phyloP scores from a whole-genome alignment of 345 rosid genomes.

The sweet orange (Citrus sinensis) region DNA sequence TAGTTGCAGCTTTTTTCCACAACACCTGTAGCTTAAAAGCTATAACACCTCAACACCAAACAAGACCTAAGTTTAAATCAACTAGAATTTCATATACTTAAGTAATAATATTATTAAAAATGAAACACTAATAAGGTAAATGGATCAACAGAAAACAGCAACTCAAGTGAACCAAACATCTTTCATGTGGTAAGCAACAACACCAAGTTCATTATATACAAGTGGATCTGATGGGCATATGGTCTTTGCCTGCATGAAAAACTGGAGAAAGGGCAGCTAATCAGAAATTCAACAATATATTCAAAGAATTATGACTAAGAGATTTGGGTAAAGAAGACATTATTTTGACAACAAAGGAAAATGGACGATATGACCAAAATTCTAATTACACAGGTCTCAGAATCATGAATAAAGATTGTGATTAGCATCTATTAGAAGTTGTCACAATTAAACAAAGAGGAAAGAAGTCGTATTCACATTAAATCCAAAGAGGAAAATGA shows the following conservation, averaged over 20 bases:
- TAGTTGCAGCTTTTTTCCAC: no score
- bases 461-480: not conserved
- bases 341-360: not conserved
- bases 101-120: not conserved
- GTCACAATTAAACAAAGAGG: not conserved
- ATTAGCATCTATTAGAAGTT: not conserved
- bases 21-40: rapidly evolving
- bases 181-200: conserved; percentile 96
- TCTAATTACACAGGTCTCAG: not conserved
- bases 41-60: no score
- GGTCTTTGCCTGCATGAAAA: conserved; percentile 89
- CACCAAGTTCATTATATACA: conserved; percentile 93
- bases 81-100: not conserved
- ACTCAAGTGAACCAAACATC: conserved; percentile 9
- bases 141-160: not conserved
- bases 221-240: conserved; percentile 94
- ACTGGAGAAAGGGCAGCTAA: conserved; percentile 39
- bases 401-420: not conserved
- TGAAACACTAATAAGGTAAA: not conserved
- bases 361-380: not conserved
- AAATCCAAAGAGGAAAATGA: not conserved
- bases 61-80: not conserved
- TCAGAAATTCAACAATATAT: conserved; percentile 5
- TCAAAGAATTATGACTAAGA: not conserved
- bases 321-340: not conserved